phyloP scores from a whole-genome alignment of 108 stramenopile species.

The Aurantiochytrium sp. region DNA sequence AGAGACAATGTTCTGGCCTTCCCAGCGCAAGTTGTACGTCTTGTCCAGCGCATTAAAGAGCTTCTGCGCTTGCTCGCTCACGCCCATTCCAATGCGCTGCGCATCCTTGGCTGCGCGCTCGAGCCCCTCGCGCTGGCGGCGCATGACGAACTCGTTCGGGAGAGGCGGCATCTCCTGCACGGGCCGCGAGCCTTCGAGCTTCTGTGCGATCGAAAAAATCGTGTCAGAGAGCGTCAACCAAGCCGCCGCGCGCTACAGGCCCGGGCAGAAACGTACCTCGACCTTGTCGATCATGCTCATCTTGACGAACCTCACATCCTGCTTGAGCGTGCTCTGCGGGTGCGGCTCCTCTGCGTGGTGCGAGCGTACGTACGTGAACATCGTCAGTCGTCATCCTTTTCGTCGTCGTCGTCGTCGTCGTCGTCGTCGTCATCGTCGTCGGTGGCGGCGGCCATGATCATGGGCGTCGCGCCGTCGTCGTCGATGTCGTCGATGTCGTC shows the following conservation, averaged over 20 bases:
- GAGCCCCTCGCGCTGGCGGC: neutral
- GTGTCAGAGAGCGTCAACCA: too few relatives aligned
- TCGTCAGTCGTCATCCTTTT: neutral
- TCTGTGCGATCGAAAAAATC: neutral
- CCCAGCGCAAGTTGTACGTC: neutral
- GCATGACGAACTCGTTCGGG: neutral
- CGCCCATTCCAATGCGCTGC: neutral
- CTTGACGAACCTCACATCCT: neutral
- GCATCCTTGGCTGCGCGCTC: neutral
- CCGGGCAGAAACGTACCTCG: neutral
- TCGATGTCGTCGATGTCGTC: too few relatives aligned
- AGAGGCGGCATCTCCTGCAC: neutral
- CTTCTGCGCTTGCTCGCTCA: neutral
- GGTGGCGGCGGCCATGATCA: too few relatives aligned
- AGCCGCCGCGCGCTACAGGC: too few relatives aligned
- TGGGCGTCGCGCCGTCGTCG: too few relatives aligned
- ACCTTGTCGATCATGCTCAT: neutral
- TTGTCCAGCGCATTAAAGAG: slow-evolving; percentile 24
- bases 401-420: too few relatives aligned
- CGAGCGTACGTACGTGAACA: neutral
- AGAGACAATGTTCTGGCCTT: neutral
- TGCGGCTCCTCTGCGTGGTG: neutral
- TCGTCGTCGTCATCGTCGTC: too few relatives aligned
- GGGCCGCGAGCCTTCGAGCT: neutral
- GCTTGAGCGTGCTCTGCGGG: slow-evolving; percentile 24